phyloP scores from a whole-genome alignment of 495 filamentous ascomycete species.

The Massariosphaeria phaeospora region DNA sequence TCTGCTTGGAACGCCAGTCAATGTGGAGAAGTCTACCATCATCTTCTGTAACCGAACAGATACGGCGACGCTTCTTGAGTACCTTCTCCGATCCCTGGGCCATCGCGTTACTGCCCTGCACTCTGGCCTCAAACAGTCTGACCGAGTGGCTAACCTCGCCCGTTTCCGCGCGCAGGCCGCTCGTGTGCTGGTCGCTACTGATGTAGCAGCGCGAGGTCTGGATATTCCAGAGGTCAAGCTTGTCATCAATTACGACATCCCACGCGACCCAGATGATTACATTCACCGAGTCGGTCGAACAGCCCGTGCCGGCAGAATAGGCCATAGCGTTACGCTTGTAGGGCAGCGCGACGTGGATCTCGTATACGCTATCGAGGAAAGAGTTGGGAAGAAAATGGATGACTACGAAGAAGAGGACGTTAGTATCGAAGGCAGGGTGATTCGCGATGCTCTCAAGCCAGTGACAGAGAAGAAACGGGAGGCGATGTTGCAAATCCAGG shows the following conservation, averaged over 20 bases:
- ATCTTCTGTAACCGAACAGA: slow-evolving; percentile 92
- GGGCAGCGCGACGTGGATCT: slow-evolving; percentile 88
- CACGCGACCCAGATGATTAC: slow-evolving; percentile 93
- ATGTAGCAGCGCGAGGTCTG: slow-evolving; percentile 91
- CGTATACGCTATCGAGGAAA: slow-evolving; percentile 77
- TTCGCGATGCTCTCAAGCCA: slow-evolving; percentile 75
- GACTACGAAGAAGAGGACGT: slow-evolving; percentile 83
- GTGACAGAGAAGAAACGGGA: slow-evolving; percentile 90
- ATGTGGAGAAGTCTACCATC: slow-evolving; percentile 69
- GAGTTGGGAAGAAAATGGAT: slow-evolving; percentile 75
- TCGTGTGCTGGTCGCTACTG: slow-evolving; percentile 86
- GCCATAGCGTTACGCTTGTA: slow-evolving; percentile 80
- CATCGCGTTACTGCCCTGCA: slow-evolving; percentile 91
- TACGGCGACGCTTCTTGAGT: slow-evolving; percentile 83
- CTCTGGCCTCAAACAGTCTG: slow-evolving; percentile 72
- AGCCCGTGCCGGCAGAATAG: slow-evolving; percentile 77
- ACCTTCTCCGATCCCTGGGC: slow-evolving; percentile 73
- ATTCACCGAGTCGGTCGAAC: slow-evolving; percentile 95
- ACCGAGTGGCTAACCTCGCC: slow-evolving; percentile 79
- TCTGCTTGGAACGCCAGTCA: slow-evolving; percentile 73
- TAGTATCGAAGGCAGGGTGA: slow-evolving; percentile 79
- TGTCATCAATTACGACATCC: slow-evolving; percentile 93
- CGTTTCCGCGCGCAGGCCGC: slow-evolving; percentile 90
- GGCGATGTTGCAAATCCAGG: slow-evolving; percentile 82
- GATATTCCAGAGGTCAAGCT: slow-evolving; percentile 90